phyloP scores from a whole-genome alignment of 1,139 yeast genomes.

The Magnusiomyces paraingens region DNA sequence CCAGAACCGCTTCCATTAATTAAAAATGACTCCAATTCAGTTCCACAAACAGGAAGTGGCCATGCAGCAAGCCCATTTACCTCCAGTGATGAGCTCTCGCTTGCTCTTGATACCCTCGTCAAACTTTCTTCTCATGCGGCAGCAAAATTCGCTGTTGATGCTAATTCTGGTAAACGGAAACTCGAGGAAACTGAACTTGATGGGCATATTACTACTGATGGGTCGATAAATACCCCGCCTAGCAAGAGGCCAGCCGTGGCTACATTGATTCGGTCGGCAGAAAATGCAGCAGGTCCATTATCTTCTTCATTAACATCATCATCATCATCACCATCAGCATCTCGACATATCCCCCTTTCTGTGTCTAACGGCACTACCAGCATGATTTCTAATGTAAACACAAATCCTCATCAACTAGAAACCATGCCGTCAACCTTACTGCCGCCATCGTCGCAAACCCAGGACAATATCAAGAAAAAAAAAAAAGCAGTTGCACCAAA shows the following conservation, averaged over 20 bases:
- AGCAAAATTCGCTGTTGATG: background rate
- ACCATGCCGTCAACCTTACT: background rate
- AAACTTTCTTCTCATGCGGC: slow-evolving; percentile 1
- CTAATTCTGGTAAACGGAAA: too few relatives aligned
- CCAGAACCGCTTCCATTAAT: background rate
- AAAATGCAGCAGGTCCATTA: background rate
- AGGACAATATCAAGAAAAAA: background rate
- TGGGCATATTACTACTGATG: too few relatives aligned
- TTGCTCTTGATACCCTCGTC: slow-evolving; percentile 1
- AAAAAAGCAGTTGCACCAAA: background rate
- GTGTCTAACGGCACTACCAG: too few relatives aligned
- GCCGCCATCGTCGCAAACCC: background rate
- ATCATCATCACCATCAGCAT: too few relatives aligned
- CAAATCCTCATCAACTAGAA: too few relatives aligned
- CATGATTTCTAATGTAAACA: too few relatives aligned
- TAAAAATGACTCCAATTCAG: background rate
- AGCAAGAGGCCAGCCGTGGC: background rate
- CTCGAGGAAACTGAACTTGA: too few relatives aligned
- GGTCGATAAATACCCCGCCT: too few relatives aligned
- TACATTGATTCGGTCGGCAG: background rate
- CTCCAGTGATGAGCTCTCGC: background rate
- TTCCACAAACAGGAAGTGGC: background rate
- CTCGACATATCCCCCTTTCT: too few relatives aligned
- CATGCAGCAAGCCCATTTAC: background rate
- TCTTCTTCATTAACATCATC: too few relatives aligned